Percentiles rank a stretch among this genome's conserved stretches.
Conservation (phyloP, 225 moss, liverwort and hornwort genomes). For the Straminergon stramineum region DNA sequence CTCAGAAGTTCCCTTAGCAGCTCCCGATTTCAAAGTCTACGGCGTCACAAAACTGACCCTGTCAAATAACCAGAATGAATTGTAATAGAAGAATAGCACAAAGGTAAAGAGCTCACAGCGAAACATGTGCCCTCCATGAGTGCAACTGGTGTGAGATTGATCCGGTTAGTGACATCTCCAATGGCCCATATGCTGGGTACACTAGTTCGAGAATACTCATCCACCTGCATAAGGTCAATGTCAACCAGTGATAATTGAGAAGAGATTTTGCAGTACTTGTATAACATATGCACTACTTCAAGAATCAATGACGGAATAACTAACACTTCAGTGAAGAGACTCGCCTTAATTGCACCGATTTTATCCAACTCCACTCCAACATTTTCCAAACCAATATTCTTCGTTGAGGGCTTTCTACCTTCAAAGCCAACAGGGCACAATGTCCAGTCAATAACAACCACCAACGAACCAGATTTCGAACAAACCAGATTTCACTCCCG, state of each 20-base stretch:
- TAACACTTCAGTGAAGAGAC: not conserved
- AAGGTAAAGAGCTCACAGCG: constrained; percentile 36
- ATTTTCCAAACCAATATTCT: constrained; percentile 51
- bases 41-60: not conserved
- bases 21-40: not conserved
- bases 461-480: not conserved
- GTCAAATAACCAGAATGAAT: not conserved
- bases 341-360: constrained; percentile 64
- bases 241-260: not conserved
- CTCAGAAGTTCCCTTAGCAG: not conserved
- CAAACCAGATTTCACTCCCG: not conserved
- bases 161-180: constrained; percentile 83
- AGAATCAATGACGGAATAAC: not conserved
- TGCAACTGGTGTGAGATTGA: constrained; percentile 88
- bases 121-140: constrained; percentile 94
- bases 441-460: constrained; percentile 4
- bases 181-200: constrained; percentile 85
- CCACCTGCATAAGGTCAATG: constrained; percentile 41
- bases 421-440: not conserved
- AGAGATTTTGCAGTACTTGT: not conserved
- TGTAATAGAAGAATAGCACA: not conserved
- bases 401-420: constrained; percentile 74
- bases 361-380: constrained; percentile 71
- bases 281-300: not conserved
- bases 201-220: constrained; percentile 71